Percentiles rank a stretch among this genome's conserved stretches.
phyloP scores from a whole-genome alignment of 177 flowering plant species.

The Tripterygium wilfordii region DNA sequence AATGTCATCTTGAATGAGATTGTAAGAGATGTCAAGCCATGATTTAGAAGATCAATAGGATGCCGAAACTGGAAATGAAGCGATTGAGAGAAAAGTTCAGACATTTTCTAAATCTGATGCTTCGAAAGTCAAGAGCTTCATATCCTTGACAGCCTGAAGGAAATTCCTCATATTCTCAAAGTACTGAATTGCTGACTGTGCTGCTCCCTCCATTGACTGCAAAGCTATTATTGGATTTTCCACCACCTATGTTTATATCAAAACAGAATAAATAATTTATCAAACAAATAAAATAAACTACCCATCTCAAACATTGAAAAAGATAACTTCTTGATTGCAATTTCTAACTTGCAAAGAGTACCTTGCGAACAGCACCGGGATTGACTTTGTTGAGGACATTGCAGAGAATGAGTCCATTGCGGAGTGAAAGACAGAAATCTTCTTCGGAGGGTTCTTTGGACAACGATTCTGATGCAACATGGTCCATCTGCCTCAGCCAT shows the following conservation, averaged over 20 bases:
- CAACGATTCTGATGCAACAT: constrained; percentile 41
- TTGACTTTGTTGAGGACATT: constrained; percentile 86
- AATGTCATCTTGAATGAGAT: too few relatives aligned
- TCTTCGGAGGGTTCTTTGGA: constrained; percentile 67
- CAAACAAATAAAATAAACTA: background rate
- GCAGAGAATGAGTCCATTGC: constrained; percentile 87
- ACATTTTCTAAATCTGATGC: constrained; percentile 90
- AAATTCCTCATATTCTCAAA: constrained; percentile 89
- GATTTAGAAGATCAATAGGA: too few relatives aligned
- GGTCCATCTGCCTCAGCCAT: constrained; percentile 81
- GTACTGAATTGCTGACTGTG: constrained; percentile 77
- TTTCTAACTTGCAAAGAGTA: too few relatives aligned
- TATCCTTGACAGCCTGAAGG: constrained; percentile 60
- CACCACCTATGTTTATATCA: constrained; percentile 48
- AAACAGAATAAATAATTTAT: background rate
- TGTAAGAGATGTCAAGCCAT: too few relatives aligned
- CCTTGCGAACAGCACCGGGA: constrained; percentile 84
- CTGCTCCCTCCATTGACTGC: constrained; percentile 59
- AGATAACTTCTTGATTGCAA: too few relatives aligned
- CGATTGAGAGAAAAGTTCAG: background rate
- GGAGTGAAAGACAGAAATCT: constrained; percentile 63
- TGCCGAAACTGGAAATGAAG: too few relatives aligned
- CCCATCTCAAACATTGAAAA: background rate
- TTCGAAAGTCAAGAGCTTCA: constrained; percentile 77
- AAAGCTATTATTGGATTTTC: constrained; percentile 55